Percentiles rank a stretch among this genome's conserved stretches.
phyloP scores from a whole-genome alignment of 2,329 filamentous ascomycete species.

The Colletotrichum liaoningense region DNA sequence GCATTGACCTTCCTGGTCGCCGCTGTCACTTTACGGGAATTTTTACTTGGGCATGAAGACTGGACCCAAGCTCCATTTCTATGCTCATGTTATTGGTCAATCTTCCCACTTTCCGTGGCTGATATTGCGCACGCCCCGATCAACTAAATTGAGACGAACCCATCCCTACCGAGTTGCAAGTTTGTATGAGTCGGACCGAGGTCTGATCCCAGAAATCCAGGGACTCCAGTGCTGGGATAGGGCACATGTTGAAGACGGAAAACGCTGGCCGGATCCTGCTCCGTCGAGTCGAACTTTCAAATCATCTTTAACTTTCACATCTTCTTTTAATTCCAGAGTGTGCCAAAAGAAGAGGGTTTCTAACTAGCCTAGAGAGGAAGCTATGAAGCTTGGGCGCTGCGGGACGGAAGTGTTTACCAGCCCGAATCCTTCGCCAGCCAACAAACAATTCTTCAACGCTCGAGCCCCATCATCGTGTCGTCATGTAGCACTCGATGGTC shows the following conservation, averaged over 20 bases:
- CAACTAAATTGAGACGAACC: conserved; percentile 1
- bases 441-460: background rate
- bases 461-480: conserved; percentile 19
- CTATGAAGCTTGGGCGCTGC: background rate
- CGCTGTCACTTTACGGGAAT: background rate
- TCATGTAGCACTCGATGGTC: conserved; percentile 3
- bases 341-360: too few relatives aligned
- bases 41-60: background rate
- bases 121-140: background rate
- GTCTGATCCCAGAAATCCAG: background rate
- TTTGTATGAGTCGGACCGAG: background rate
- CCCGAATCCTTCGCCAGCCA: background rate
- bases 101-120: background rate
- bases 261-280: background rate
- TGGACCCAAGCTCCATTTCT: background rate
- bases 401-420: background rate
- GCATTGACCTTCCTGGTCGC: background rate
- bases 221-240: background rate
- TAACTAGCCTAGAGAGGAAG: background rate
- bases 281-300: background rate
- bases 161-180: background rate
- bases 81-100: background rate
- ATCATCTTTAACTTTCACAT: background rate
- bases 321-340: background rate
- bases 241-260: background rate